phyloP scores from a whole-genome alignment of 1,284 basidiomycete genomes.

The Blastosporella zonata region DNA sequence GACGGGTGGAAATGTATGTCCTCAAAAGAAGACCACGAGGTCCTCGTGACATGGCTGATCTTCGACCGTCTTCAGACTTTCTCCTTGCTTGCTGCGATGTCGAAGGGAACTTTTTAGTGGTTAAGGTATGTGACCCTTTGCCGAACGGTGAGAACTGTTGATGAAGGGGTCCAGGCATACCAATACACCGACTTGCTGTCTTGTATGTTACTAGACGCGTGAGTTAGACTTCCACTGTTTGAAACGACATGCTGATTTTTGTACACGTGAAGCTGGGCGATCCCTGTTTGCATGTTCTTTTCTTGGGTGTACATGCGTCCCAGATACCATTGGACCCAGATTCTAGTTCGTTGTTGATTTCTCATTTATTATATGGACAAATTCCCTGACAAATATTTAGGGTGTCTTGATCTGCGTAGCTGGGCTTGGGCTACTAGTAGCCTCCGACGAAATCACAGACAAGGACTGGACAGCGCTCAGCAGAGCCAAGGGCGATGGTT shows the following conservation, averaged over 20 bases:
- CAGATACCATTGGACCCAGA: slow-evolving; percentile 78
- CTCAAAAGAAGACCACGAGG: not conserved
- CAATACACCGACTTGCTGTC: slow-evolving; percentile 84
- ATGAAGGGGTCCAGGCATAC: slow-evolving; percentile 56
- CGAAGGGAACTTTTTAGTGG: slow-evolving; percentile 81
- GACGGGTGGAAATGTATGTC: slow-evolving; percentile 84
- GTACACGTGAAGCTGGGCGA: slow-evolving; percentile 63
- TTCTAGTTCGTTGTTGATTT: slow-evolving; percentile 47
- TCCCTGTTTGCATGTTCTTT: slow-evolving; percentile 80
- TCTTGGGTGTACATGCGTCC: slow-evolving; percentile 80
- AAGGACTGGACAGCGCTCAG: slow-evolving; percentile 66
- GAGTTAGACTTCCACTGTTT: slow-evolving; percentile 25
- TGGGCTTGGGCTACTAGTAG: slow-evolving; percentile 76
- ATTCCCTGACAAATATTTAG: slow-evolving; percentile 31
- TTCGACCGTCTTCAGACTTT: slow-evolving; percentile 48
- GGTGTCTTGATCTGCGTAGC: slow-evolving; percentile 72
- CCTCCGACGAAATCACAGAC: slow-evolving; percentile 66
- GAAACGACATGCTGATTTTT: slow-evolving; percentile 13
- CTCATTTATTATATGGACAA: not conserved
- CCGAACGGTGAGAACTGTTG: not conserved
- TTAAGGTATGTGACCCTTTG: slow-evolving; percentile 47
- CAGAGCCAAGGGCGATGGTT: slow-evolving; percentile 77
- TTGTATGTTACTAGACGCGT: slow-evolving; percentile 85
- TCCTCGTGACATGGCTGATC: not conserved
- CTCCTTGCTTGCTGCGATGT: slow-evolving; percentile 78